Conservation (phyloP, 2,329 filamentous ascomycete genomes). For the Verticillium alfalfae region DNA sequence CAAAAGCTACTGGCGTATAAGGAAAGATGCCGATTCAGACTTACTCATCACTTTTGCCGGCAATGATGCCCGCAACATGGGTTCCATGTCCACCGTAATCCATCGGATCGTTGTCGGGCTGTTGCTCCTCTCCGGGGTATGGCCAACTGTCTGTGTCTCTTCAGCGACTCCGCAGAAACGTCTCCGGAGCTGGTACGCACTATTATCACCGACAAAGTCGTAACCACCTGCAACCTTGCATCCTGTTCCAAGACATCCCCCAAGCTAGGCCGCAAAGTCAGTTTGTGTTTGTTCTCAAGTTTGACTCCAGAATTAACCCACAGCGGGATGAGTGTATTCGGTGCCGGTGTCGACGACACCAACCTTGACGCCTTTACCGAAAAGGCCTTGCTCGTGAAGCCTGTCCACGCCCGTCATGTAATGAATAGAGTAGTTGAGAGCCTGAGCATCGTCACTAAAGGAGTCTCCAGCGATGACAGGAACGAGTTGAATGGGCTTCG, state of each 20-base stretch:
- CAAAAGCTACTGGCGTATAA: background rate
- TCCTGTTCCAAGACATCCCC: slow-evolving; percentile 5
- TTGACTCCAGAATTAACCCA: slow-evolving; percentile 8
- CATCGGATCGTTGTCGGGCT: background rate
- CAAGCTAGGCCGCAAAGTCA: slow-evolving; percentile 1
- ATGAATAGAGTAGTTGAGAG: slow-evolving; percentile 24
- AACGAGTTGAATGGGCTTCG: slow-evolving; percentile 6
- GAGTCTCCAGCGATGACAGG: background rate
- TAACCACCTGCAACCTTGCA: slow-evolving; percentile 15
- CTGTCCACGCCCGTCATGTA: slow-evolving; percentile 30
- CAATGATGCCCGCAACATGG: slow-evolving; percentile 39
- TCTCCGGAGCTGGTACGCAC: background rate
- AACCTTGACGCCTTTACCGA: slow-evolving; percentile 29
- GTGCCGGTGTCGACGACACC: slow-evolving; percentile 33
- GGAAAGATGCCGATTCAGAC: background rate
- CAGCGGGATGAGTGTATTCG: slow-evolving; percentile 30
- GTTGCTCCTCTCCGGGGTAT: background rate
- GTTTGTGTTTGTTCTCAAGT: background rate
- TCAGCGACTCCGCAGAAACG: background rate
- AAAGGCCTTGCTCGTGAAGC: slow-evolving; percentile 28
- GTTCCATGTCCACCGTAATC: slow-evolving; percentile 31
- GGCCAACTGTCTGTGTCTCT: background rate
- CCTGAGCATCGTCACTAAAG: background rate
- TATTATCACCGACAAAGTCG: slow-evolving; percentile 17
- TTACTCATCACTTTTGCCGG: slow-evolving; percentile 25